Evolutionary conservation across 257 asterid species (phyloP).

Genomic region (Solanum virginianum): DNA sequence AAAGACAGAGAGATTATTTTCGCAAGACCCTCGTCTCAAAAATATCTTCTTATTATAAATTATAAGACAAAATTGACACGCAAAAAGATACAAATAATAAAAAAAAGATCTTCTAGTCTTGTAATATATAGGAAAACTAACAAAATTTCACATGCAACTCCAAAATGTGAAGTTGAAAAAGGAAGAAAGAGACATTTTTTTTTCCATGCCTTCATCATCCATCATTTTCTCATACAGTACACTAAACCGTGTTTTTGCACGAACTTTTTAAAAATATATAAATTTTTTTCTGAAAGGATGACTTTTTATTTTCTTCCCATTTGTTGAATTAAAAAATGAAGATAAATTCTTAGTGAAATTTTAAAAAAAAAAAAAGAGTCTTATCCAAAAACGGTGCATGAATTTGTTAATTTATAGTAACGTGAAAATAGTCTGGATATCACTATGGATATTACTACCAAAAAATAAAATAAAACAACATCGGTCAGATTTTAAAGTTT

Average conservation of each 20-base stretch:
- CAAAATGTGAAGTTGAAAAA: not conserved
- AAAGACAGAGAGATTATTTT: no score
- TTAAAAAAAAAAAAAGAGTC: not conserved
- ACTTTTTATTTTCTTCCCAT: not conserved
- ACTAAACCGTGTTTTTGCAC: slow-evolving; percentile 36
- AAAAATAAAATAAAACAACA: not conserved
- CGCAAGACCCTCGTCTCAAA: no score
- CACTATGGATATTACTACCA: not conserved
- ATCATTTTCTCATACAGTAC: slow-evolving; percentile 16
- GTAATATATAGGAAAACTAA: not conserved
- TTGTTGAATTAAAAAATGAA: not conserved
- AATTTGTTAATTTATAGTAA: not conserved
- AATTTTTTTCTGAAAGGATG: not conserved
- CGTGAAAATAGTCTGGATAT: not conserved
- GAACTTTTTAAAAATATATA: not conserved
- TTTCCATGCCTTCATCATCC: not conserved
- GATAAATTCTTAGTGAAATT: not conserved
- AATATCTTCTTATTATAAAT: not conserved
- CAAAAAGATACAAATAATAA: not conserved
- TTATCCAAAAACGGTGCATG: not conserved
- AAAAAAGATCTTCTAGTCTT: not conserved
- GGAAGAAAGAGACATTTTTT: not conserved
- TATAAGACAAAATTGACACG: not conserved
- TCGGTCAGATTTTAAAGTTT: not conserved
- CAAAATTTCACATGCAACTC: not conserved